Conservation (phyloP, 495 filamentous ascomycete genomes). For the Aspergillus baeticus region DNA sequence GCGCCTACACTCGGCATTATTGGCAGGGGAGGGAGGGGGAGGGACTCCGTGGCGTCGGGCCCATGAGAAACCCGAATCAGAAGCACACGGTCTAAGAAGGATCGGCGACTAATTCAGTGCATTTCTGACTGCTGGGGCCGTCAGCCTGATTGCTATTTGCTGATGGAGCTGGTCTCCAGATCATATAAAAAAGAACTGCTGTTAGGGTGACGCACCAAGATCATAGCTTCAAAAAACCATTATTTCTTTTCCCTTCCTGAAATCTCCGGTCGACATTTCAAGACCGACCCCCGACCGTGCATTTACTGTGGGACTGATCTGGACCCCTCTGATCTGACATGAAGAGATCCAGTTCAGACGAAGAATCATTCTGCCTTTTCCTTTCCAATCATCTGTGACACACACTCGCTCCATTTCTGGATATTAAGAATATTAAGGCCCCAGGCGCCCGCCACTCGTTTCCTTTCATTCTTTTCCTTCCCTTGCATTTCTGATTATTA, state of each 20-base stretch:
- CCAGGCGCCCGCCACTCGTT: not conserved
- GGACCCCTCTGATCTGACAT: slow-evolving; percentile 5
- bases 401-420: slow-evolving; percentile 5
- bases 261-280: not conserved
- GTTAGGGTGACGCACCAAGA: slow-evolving; percentile 6
- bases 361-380: slow-evolving; percentile 10
- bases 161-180: not conserved
- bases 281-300: not conserved
- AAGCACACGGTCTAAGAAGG: not conserved
- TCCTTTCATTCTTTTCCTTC: slow-evolving; percentile 4
- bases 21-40: not conserved
- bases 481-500: slow-evolving; percentile 1
- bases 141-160: not conserved
- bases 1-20: not conserved
- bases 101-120: slow-evolving; percentile 7
- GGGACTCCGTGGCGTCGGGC: not conserved
- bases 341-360: slow-evolving; percentile 1
- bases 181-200: slow-evolving; percentile 7
- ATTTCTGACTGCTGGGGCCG: not conserved
- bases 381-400: not conserved
- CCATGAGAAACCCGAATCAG: not conserved
- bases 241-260: not conserved
- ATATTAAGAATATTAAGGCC: slow-evolving; percentile 7
- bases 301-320: not conserved
- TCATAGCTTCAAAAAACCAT: slow-evolving; percentile 1